A percentile compares a stretch with the other conserved stretches of the same genome.
phyloP scores from a whole-genome alignment of 2,329 filamentous ascomycete genomes.

The Beauveria asiatica region DNA sequence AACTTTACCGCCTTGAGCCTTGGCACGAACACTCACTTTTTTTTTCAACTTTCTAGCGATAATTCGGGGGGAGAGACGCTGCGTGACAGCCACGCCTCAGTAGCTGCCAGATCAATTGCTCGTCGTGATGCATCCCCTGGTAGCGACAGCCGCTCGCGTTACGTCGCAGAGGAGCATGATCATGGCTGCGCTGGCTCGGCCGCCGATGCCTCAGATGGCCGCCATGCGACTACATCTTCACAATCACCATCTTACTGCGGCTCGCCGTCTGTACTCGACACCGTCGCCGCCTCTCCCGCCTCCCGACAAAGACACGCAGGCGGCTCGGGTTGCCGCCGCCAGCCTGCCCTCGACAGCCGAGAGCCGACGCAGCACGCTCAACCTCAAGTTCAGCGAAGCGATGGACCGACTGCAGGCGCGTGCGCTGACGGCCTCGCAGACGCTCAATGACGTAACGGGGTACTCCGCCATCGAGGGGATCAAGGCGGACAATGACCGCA shows the following conservation, averaged over 20 bases:
- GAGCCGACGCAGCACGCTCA: constrained; percentile 24
- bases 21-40: neutral
- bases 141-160: neutral
- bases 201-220: neutral
- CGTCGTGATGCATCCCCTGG: neutral
- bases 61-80: neutral
- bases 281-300: neutral
- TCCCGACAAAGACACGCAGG: neutral
- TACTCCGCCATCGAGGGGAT: constrained; percentile 86
- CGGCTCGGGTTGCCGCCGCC: neutral
- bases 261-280: neutral
- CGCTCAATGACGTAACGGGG: constrained; percentile 88
- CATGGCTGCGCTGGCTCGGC: neutral
- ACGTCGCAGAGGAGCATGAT: neutral
- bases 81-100: neutral
- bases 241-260: neutral
- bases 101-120: neutral
- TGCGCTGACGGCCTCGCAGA: constrained; percentile 74
- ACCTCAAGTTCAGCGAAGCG: constrained; percentile 35
- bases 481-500: constrained; percentile 65
- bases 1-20: neutral
- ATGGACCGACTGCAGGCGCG: constrained; percentile 89
- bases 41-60: neutral
- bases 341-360: constrained; percentile 27
- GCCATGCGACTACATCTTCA: neutral